Percentiles rank a stretch among this genome's conserved stretches.
These are phyloP conservation scores for Lipomyces chichibuensis DNA, from an alignment of 805 yeast genomes.

Conservation along the genomic window DNA sequence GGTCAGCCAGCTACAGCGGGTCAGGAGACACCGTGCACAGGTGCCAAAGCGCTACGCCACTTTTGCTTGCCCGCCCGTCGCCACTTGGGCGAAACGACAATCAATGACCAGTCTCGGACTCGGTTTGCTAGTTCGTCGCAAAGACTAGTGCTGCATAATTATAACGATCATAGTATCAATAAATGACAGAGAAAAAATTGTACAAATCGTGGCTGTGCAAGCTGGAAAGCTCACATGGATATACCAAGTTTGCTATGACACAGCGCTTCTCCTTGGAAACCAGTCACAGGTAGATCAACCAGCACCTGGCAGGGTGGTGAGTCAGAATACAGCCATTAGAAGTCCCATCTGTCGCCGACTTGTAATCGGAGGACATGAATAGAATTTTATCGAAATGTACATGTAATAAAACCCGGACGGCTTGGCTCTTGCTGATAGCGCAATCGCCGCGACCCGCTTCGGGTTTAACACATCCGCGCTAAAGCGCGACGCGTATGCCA, in stretches of 20 bases:
- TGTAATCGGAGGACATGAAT: background rate
- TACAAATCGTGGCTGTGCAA: background rate
- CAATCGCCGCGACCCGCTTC: background rate
- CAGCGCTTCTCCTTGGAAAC: background rate
- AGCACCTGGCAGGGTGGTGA: background rate
- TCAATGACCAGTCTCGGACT: background rate
- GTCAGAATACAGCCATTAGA: background rate
- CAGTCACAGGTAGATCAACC: background rate
- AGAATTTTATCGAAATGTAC: background rate
- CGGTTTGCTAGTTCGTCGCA: background rate
- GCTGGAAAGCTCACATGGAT: too few species aligned
- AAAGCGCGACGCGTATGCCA: background rate
- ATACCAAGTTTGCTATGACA: background rate
- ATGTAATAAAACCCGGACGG: background rate
- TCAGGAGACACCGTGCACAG: background rate
- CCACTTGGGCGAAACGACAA: too few species aligned
- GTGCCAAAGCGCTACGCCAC: too few species aligned
- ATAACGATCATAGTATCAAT: background rate
- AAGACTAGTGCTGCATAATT: background rate
- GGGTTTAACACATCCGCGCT: conserved; percentile 1
- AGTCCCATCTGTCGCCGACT: background rate
- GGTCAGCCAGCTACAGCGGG: background rate
- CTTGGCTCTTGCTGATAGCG: background rate
- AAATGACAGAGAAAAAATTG: background rate
- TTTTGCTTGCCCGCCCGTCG: too few species aligned